phyloP scores from a whole-genome alignment of 768 basidiomycete genomes.

The Russula lepida region DNA sequence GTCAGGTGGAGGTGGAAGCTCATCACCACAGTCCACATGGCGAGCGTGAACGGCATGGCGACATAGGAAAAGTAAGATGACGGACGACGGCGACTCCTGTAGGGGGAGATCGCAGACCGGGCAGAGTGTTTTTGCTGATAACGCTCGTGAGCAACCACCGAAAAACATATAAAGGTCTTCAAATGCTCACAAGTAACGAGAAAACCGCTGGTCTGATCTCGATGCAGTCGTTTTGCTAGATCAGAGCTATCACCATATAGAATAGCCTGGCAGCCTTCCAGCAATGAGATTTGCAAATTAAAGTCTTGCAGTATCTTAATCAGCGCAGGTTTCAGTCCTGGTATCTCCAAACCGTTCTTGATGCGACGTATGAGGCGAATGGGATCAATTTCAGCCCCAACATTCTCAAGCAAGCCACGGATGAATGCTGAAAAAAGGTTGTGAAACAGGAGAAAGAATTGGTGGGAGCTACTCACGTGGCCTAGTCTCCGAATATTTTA shows the following conservation, averaged over 20 bases:
- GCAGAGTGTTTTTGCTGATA: constrained; percentile 56
- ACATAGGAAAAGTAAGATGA: constrained; percentile 76
- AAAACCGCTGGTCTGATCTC: constrained; percentile 73
- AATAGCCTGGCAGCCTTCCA: constrained; percentile 89
- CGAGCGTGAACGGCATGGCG: constrained; percentile 79
- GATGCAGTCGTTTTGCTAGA: constrained; percentile 59
- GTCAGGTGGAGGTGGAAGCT: constrained; percentile 56
- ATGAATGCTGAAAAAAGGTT: constrained; percentile 63
- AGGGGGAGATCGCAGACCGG: constrained; percentile 56
- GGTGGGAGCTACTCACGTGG: constrained; percentile 47
- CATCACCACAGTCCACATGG: constrained; percentile 61
- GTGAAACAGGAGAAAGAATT: not conserved
- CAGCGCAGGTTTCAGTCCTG: constrained; percentile 85
- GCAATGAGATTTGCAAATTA: constrained; percentile 84
- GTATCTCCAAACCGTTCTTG: constrained; percentile 93
- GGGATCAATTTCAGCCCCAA: constrained; percentile 93
- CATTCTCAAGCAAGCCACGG: constrained; percentile 88
- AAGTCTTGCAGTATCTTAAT: constrained; percentile 98
- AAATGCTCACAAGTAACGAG: constrained; percentile 58
- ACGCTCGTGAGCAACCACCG: not conserved
- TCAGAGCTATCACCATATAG: constrained; percentile 74
- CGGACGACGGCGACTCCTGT: constrained; percentile 47
- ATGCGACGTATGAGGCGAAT: constrained; percentile 91
- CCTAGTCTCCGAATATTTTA: constrained; percentile 89
- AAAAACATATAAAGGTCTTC: not conserved